phyloP scores from a whole-genome alignment of 257 asterid genomes.

The Echites panduratus region DNA sequence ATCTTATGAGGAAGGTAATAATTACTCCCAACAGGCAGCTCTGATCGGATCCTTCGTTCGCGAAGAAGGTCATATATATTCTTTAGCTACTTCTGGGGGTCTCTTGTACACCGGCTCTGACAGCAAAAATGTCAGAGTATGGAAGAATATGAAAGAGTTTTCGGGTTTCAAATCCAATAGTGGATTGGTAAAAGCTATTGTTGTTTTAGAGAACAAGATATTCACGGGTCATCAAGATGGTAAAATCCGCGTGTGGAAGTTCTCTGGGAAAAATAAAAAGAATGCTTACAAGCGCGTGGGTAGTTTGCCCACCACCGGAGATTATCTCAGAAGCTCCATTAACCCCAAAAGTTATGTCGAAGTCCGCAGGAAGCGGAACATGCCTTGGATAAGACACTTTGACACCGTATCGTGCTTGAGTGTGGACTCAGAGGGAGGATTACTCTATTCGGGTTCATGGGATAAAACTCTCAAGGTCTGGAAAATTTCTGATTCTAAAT shows the following conservation, averaged over 20 bases:
- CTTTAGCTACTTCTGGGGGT: conserved; percentile 56
- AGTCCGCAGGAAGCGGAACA: conserved; percentile 45
- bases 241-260: conserved; percentile 73
- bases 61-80: conserved; percentile 70
- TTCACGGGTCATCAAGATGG: conserved; percentile 94
- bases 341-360: conserved; percentile 69
- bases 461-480: conserved; percentile 85
- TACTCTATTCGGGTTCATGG: conserved; percentile 88
- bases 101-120: conserved; percentile 81
- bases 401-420: conserved; percentile 80
- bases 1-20: conserved; percentile 9
- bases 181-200: conserved; percentile 80
- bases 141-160: conserved; percentile 62
- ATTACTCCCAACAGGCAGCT: conserved; percentile 13
- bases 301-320: conserved; percentile 63
- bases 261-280: conserved; percentile 21
- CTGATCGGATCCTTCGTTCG: conserved; percentile 60
- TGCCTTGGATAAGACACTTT: conserved; percentile 77
- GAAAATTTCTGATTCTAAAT: conserved; percentile 71
- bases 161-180: conserved; percentile 74
- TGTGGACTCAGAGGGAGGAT: conserved; percentile 42
- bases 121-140: conserved; percentile 68
- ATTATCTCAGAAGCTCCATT: conserved; percentile 45
- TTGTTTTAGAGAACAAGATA: conserved; percentile 39
- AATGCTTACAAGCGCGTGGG: conserved; percentile 54